phyloP scores from a whole-genome alignment of 2,329 filamentous ascomycete species.

The Aspergillus tamarii region DNA sequence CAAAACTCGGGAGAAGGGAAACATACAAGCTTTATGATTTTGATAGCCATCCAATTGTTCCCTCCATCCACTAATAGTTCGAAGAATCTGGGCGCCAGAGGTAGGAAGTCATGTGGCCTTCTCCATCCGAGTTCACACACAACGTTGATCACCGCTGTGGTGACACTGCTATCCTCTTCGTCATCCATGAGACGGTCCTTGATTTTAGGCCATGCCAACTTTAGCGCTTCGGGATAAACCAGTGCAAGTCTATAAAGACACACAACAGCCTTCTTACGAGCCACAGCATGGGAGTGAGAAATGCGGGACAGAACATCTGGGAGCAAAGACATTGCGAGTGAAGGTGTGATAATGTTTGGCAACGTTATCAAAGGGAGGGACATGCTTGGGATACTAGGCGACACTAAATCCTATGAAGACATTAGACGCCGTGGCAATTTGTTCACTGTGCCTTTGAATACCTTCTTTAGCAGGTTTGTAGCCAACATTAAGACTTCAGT shows the following conservation, averaged over 20 bases:
- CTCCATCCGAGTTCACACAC: conserved; percentile 95
- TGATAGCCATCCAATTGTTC: conserved; percentile 99
- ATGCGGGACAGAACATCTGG: conserved; percentile 84
- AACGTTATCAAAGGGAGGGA: conserved; percentile 84
- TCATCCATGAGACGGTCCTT: conserved; percentile 92
- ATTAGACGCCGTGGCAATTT: conserved; percentile 19
- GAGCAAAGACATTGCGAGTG: conserved; percentile 85
- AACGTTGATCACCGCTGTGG: conserved; percentile 93
- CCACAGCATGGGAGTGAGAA: conserved; percentile 79
- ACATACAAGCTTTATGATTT: conserved; percentile 90
- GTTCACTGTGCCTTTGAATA: conserved; percentile 29
- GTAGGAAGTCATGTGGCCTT: conserved; percentile 88
- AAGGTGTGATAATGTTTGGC: conserved; percentile 93
- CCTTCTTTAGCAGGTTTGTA: conserved; percentile 95
- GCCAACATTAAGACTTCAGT: conserved; percentile 98
- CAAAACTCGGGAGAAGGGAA: neutral
- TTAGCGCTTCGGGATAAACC: conserved; percentile 93
- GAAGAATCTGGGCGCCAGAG: conserved; percentile 87
- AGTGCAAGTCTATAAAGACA: conserved; percentile 90
- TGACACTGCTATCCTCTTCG: conserved; percentile 87
- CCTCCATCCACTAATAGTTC: conserved; percentile 87
- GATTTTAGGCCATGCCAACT: conserved; percentile 95
- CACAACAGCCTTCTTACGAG: conserved; percentile 94
- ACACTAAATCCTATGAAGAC: conserved; percentile 58
- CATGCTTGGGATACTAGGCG: conserved; percentile 72